A percentile compares a stretch with the other conserved stretches of the same genome.
phyloP scores from a whole-genome alignment of 2,329 filamentous ascomycete genomes.

The Colletotrichum shisoi region DNA sequence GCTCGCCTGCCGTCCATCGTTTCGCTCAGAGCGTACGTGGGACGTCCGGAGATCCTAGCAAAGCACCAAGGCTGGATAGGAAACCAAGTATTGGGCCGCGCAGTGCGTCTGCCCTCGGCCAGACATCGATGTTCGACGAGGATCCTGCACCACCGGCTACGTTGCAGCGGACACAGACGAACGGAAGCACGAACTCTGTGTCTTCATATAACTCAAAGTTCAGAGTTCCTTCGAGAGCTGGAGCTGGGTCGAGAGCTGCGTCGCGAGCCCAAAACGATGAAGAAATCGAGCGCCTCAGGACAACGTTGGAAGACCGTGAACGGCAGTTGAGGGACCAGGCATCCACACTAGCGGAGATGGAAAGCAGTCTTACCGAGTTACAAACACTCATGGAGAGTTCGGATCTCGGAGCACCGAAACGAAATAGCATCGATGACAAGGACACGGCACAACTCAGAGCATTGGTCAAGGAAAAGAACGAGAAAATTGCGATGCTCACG shows the following conservation, averaged over 20 bases:
- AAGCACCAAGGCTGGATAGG: conserved; percentile 59
- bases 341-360: conserved; percentile 84
- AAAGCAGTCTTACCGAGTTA: conserved; percentile 82
- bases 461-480: conserved; percentile 92
- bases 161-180: conserved; percentile 61
- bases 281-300: conserved; percentile 75
- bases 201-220: conserved; percentile 64
- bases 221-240: conserved; percentile 61
- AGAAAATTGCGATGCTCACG: conserved; percentile 92
- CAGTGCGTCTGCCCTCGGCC: conserved; percentile 67
- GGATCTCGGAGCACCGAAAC: conserved; percentile 53
- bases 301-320: conserved; percentile 83
- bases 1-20: conserved; percentile 67
- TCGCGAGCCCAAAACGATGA: conserved; percentile 65
- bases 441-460: conserved; percentile 80
- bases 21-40: conserved; percentile 71
- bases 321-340: conserved; percentile 89
- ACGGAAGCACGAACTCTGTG: conserved; percentile 62
- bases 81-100: conserved; percentile 63
- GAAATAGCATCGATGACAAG: conserved; percentile 68
- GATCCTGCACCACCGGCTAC: conserved; percentile 65
- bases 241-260: conserved; percentile 46
- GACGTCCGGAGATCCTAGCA: conserved; percentile 68
- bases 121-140: conserved; percentile 58
- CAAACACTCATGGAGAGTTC: conserved; percentile 70